These are phyloP conservation scores for Pseudogymnoascus sp. DNA, from an alignment of 2,329 filamentous ascomycete species.

Conservation along the genomic window DNA sequence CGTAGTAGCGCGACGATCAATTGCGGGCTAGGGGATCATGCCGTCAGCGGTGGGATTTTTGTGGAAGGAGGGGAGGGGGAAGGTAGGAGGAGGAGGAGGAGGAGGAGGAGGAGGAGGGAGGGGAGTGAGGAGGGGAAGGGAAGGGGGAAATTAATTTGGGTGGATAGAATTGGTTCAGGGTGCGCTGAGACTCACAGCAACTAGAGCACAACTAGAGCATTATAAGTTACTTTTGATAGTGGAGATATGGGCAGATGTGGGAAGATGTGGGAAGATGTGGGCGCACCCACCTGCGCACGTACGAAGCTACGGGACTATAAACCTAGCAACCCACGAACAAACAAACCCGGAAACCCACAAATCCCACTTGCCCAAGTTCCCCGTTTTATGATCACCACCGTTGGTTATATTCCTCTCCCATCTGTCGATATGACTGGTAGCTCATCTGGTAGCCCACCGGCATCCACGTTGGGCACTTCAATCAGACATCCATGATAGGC, in stretches of 20 bases:
- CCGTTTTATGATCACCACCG: neutral
- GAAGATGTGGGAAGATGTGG: neutral
- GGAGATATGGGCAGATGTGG: neutral
- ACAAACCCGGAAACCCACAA: neutral
- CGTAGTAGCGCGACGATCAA: neutral
- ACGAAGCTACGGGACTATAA: neutral
- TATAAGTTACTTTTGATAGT: neutral
- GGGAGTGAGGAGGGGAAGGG: neutral
- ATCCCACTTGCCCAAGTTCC: neutral
- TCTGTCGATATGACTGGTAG: neutral
- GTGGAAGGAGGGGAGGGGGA: neutral
- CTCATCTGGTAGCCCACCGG: neutral
- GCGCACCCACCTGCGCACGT: no score
- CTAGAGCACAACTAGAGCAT: neutral
- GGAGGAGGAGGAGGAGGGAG: neutral
- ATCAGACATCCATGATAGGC: neutral
- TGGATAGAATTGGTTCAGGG: neutral
- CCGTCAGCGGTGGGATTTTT: neutral
- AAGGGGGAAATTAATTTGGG: neutral
- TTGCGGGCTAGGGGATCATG: neutral
- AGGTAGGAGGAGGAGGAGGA: no score
- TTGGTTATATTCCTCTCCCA: neutral
- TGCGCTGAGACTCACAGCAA: neutral
- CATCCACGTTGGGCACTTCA: neutral
- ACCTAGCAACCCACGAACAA: neutral